phyloP scores from a whole-genome alignment of 495 filamentous ascomycete species.

The Penicillium subrubescens region DNA sequence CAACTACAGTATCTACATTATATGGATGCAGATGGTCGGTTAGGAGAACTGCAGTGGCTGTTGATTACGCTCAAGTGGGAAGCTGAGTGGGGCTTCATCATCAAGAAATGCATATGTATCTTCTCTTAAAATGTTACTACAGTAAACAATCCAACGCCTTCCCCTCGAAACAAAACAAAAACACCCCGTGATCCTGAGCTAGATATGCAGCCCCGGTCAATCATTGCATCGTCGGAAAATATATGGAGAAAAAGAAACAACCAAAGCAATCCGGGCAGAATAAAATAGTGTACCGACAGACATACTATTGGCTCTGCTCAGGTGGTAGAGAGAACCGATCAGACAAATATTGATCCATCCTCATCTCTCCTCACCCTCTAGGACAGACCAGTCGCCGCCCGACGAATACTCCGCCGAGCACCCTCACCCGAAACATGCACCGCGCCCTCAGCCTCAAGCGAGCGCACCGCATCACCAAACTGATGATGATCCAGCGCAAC shows the following conservation, averaged over 20 bases:
- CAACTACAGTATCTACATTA: background rate
- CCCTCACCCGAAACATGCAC: constrained; percentile 86
- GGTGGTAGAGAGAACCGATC: constrained; percentile 13
- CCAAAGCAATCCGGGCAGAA: background rate
- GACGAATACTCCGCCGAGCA: constrained; percentile 76
- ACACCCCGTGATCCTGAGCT: constrained; percentile 2
- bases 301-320: background rate
- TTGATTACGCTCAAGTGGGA: background rate
- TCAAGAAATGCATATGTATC: background rate
- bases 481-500: constrained; percentile 72
- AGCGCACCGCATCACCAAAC: constrained; percentile 76
- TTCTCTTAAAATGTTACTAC: background rate
- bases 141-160: background rate
- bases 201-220: constrained; percentile 15
- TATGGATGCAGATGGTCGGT: no score
- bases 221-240: constrained; percentile 16
- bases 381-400: constrained; percentile 38
- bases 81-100: background rate
- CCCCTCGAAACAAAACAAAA: constrained; percentile 8
- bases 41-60: no score
- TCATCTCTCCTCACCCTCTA: background rate
- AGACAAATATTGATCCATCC: background rate
- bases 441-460: constrained; percentile 80
- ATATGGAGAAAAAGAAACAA: constrained; percentile 1
- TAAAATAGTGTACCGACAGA: background rate